phyloP scores from a whole-genome alignment of 805 yeast genomes.

The Saccharomycopsis babjevae region DNA sequence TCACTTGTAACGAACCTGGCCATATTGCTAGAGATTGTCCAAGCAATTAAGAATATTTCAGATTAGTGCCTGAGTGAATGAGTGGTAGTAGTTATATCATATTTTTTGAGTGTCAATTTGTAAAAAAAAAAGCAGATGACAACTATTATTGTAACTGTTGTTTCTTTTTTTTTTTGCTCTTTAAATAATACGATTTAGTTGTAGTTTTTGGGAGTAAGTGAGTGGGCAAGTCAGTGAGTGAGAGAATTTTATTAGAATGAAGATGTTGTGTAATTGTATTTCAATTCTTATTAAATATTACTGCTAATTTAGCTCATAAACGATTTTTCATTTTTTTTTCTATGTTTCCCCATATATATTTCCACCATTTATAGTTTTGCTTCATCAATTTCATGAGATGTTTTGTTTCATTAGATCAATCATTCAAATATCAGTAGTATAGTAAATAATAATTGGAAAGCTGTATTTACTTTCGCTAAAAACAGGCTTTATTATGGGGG shows the following conservation, averaged over 20 bases:
- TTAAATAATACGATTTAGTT: background rate
- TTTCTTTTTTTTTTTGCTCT: background rate
- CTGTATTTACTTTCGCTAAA: too few relatives aligned
- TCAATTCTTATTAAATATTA: background rate
- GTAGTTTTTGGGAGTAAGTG: constrained; percentile 23
- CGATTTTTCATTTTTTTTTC: background rate
- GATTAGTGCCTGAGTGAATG: background rate
- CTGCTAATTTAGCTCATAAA: constrained; percentile 1
- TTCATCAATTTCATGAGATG: background rate
- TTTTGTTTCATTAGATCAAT: background rate
- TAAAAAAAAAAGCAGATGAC: background rate
- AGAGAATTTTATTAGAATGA: background rate
- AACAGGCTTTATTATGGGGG: too few relatives aligned
- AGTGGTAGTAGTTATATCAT: constrained; percentile 9
- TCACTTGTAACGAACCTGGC: constrained; percentile 69
- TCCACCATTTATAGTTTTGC: background rate
- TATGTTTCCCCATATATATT: background rate
- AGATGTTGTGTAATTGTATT: background rate
- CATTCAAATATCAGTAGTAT: background rate
- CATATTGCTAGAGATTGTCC: constrained; percentile 80
- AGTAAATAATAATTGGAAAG: background rate
- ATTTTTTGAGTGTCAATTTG: background rate
- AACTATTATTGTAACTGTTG: background rate
- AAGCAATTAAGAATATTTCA: background rate
- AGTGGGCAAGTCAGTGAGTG: background rate